phyloP scores from a whole-genome alignment of 257 asterid species.

The Catharanthus roseus region DNA sequence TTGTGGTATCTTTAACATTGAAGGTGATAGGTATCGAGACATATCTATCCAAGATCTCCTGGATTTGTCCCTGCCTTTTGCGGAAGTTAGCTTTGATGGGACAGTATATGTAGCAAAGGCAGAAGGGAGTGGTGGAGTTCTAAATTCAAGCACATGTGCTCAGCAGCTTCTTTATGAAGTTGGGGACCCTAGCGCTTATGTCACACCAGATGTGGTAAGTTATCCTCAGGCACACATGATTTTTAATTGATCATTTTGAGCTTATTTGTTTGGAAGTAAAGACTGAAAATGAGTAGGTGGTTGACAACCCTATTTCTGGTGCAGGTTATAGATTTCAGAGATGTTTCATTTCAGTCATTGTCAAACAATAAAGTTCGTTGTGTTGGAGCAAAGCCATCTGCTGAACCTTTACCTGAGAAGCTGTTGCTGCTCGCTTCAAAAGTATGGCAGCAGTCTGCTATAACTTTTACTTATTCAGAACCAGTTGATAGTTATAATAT shows the following conservation, averaged over 20 bases:
- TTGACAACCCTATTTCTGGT: constrained; percentile 19
- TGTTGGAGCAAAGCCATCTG: constrained; percentile 79
- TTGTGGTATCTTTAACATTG: constrained; percentile 10
- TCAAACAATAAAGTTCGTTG: constrained; percentile 73
- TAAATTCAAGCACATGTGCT: constrained; percentile 71
- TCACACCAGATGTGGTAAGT: constrained; percentile 92
- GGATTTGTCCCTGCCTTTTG: constrained; percentile 82
- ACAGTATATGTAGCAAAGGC: constrained; percentile 70
- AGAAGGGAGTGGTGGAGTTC: constrained; percentile 70
- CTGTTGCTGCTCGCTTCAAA: constrained; percentile 71
- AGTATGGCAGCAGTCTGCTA: constrained; percentile 30
- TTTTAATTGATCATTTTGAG: not conserved
- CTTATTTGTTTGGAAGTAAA: constrained; percentile 9
- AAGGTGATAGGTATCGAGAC: constrained; percentile 79
- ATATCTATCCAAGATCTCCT: constrained; percentile 71
- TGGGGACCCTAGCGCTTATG: constrained; percentile 88
- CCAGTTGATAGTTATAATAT: not conserved
- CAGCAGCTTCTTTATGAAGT: constrained; percentile 97
- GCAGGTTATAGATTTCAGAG: constrained; percentile 72
- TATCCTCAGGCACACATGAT: constrained; percentile 2
- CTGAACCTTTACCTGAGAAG: constrained; percentile 45
- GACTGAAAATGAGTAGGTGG: constrained; percentile 8
- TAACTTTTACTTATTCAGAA: not conserved
- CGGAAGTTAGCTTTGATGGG: constrained; percentile 74
- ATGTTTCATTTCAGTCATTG: constrained; percentile 66